A percentile compares a stretch with the other conserved stretches of the same genome.
These are phyloP conservation scores for Fusarium pininemorale DNA, from an alignment of 2,329 filamentous ascomycete species.

Conservation along the genomic window DNA sequence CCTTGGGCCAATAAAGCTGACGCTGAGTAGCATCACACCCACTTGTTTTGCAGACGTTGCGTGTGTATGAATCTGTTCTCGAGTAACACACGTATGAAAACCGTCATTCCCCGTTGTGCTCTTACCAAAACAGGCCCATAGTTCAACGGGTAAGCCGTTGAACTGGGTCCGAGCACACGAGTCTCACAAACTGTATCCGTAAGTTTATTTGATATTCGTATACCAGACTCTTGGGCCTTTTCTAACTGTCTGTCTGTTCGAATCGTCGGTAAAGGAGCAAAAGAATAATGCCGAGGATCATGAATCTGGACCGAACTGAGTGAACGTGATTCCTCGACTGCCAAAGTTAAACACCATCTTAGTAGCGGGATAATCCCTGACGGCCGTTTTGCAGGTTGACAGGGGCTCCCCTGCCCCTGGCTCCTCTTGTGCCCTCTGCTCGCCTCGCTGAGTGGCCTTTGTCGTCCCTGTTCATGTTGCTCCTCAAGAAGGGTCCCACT, in stretches of 20 bases:
- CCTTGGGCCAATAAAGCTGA: constrained; percentile 6
- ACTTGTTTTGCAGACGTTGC: constrained; percentile 24
- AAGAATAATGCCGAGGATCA: background rate
- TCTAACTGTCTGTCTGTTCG: constrained; percentile 5
- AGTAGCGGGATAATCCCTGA: constrained; percentile 25
- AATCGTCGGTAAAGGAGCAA: background rate
- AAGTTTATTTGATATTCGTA: background rate
- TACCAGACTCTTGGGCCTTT: constrained; percentile 26
- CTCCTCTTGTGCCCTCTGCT: constrained; percentile 15
- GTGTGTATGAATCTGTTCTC: constrained; percentile 4
- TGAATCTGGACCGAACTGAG: background rate
- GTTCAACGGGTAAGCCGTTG: constrained; percentile 16
- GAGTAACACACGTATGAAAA: constrained; percentile 28
- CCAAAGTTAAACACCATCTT: constrained; percentile 13
- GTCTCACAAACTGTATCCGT: constrained; percentile 6
- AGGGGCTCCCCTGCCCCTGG: constrained; percentile 10
- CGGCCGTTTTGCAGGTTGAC: constrained; percentile 32
- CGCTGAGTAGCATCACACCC: background rate
- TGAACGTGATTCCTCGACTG: constrained; percentile 13
- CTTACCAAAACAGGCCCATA: constrained; percentile 1
- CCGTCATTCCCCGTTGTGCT: constrained; percentile 29
- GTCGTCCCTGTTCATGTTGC: constrained; percentile 8
- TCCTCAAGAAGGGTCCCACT: constrained; percentile 23
- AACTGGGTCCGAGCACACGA: constrained; percentile 17
- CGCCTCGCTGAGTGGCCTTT: constrained; percentile 22